Percentiles rank a stretch among this genome's conserved stretches.
Conservation (phyloP, 75 land plant genomes). For the Pseudotsuga menziesii region DNA sequence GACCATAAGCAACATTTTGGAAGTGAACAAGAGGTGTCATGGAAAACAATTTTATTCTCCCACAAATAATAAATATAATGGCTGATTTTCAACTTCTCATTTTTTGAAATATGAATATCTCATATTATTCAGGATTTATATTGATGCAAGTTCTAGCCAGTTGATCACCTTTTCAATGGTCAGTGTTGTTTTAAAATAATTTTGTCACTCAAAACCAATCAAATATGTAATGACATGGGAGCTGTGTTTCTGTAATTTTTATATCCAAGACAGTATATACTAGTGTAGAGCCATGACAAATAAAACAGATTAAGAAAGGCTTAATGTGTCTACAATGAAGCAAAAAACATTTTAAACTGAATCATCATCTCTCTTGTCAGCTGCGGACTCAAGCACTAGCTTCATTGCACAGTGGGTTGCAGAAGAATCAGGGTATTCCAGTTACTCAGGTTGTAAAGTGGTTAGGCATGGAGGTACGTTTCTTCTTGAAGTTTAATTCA, state of each 20-base stretch:
- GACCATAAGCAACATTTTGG: too few species aligned
- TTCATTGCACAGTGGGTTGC: constrained; percentile 74
- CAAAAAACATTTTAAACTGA: background rate
- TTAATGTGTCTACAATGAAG: background rate
- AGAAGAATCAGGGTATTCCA: constrained; percentile 88
- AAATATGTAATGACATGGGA: too few species aligned
- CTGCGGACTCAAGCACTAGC: constrained; percentile 94
- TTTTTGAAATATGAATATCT: too few species aligned
- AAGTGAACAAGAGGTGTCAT: too few species aligned
- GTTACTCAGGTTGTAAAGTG: constrained; percentile 56
- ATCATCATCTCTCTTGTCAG: constrained; percentile 35
- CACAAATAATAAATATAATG: too few species aligned
- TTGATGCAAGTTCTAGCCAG: too few species aligned
- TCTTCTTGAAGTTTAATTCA: constrained; percentile 4
- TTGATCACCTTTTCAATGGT: background rate
- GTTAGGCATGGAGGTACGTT: constrained; percentile 90
- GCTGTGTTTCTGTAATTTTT: background rate
- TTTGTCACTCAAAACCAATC: too few species aligned
- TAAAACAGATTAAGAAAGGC: background rate
- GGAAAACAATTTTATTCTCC: too few species aligned
- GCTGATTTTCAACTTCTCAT: too few species aligned
- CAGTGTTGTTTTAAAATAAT: background rate
- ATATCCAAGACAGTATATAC: background rate
- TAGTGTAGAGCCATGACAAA: background rate
- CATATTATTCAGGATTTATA: too few species aligned